Conservation (phyloP, 1,284 basidiomycete species). For the Ustilago sp. region DNA sequence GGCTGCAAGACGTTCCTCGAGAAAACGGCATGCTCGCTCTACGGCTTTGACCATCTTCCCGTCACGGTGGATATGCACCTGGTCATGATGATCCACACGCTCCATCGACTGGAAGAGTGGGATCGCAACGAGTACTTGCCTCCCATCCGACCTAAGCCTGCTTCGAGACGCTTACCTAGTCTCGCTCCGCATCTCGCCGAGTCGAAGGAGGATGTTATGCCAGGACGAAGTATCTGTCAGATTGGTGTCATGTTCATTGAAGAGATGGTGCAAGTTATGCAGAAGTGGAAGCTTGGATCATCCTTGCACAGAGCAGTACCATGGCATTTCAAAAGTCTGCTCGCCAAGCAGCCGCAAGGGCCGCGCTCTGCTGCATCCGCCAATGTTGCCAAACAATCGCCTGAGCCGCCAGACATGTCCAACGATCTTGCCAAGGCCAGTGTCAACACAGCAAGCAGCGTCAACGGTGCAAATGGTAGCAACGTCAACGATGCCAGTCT, state of each 20-base stretch:
- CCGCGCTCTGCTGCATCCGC: not conserved
- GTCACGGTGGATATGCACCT: slow-evolving; percentile 40
- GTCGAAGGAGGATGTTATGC: slow-evolving; percentile 10
- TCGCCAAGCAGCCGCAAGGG: slow-evolving; percentile 11
- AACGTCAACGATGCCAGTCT: slow-evolving; percentile 14
- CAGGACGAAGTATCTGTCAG: slow-evolving; percentile 43
- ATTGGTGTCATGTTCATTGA: slow-evolving; percentile 48
- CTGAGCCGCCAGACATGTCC: not conserved
- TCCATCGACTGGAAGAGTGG: slow-evolving; percentile 38
- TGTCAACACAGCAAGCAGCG: slow-evolving; percentile 6
- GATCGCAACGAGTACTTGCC: slow-evolving; percentile 48
- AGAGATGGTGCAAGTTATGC: slow-evolving; percentile 50
- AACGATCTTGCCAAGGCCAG: not conserved
- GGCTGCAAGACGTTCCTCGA: slow-evolving; percentile 52
- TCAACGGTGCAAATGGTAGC: not conserved
- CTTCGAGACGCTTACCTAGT: slow-evolving; percentile 20
- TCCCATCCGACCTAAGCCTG: slow-evolving; percentile 19
- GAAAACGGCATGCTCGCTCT: slow-evolving; percentile 45
- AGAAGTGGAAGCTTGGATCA: slow-evolving; percentile 45
- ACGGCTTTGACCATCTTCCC: slow-evolving; percentile 39
- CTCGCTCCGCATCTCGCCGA: slow-evolving; percentile 22
- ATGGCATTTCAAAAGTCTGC: slow-evolving; percentile 24
- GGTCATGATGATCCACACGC: slow-evolving; percentile 40
- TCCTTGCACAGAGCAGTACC: slow-evolving; percentile 38
- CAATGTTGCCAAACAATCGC: not conserved